phyloP scores from a whole-genome alignment of 225 moss, liverwort and hornwort species.

The Lunularia cruciata region DNA sequence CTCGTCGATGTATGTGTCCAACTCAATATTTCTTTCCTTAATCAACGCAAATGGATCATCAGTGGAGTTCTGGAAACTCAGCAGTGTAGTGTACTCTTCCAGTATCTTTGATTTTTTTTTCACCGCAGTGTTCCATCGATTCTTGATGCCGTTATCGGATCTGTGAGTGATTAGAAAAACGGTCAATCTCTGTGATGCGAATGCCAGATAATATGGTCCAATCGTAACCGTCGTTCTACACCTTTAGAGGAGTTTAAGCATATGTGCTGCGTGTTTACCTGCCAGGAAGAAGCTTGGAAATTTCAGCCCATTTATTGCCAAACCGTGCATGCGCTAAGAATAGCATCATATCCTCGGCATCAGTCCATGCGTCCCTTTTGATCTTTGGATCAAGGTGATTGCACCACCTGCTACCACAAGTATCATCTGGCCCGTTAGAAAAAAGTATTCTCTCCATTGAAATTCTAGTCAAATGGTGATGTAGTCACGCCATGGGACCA shows the following conservation, averaged over 20 bases:
- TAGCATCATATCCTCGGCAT: slow-evolving; percentile 39
- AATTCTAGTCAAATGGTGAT: no score
- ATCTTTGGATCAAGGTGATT: slow-evolving; percentile 51
- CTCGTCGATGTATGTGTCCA: no score
- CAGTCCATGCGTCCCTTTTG: slow-evolving; percentile 40
- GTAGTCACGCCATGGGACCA: no score
- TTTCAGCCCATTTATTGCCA: slow-evolving; percentile 53
- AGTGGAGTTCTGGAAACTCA: neutral
- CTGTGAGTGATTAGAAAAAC: no score
- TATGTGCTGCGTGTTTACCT: slow-evolving; percentile 34
- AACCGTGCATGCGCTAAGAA: slow-evolving; percentile 27
- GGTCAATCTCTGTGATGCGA: no score
- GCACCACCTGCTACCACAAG: slow-evolving; percentile 43
- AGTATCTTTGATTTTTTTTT: neutral
- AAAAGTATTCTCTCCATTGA: no score
- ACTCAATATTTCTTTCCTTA: no score
- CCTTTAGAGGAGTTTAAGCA: no score
- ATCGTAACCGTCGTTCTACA: no score
- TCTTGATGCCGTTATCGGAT: slow-evolving; percentile 49
- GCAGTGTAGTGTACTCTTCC: neutral
- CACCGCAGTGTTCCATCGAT: slow-evolving; percentile 43
- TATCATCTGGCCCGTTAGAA: no score
- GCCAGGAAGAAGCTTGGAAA: slow-evolving; percentile 48
- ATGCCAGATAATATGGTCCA: no score
- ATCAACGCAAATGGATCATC: no score